A percentile compares a stretch with the other conserved stretches of the same genome.
Conservation (phyloP, 2,329 filamentous ascomycete species). For the Scorias spongiosa region DNA sequence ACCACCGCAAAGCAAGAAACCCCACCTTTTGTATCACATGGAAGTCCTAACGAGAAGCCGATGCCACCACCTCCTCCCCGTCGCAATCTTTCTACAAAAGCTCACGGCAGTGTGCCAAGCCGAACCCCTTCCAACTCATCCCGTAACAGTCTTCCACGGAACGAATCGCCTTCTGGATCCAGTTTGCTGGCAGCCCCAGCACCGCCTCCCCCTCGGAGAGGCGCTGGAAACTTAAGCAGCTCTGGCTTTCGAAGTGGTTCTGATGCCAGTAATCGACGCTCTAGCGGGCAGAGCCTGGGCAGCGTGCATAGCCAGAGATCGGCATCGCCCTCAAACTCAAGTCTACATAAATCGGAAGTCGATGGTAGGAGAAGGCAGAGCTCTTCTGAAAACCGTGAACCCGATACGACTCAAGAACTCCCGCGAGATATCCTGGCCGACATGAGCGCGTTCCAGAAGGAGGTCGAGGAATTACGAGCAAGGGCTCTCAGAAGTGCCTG, state of each 20-base stretch:
- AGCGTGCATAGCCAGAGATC: conserved; percentile 9
- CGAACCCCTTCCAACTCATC: conserved; percentile 9
- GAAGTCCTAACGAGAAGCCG: neutral
- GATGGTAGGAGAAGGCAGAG: neutral
- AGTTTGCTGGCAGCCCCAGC: conserved; percentile 8
- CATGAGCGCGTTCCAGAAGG: conserved; percentile 17
- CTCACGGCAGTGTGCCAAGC: conserved; percentile 2
- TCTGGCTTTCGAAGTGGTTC: conserved; percentile 6
- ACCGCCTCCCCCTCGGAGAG: conserved; percentile 16
- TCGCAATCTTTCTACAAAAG: conserved; percentile 10
- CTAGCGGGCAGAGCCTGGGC: conserved; percentile 10
- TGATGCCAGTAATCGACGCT: conserved; percentile 6
- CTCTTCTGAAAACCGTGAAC: neutral
- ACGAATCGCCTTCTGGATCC: conserved; percentile 4
- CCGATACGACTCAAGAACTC: neutral
- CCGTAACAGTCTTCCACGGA: conserved; percentile 7
- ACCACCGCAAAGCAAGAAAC: too few relatives aligned
- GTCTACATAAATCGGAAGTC: neutral
- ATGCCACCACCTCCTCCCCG: conserved; percentile 13
- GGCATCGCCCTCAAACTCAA: conserved; percentile 8
- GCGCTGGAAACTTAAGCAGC: conserved; percentile 10
- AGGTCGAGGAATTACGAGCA: conserved; percentile 16
- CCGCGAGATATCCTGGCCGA: conserved; percentile 16
- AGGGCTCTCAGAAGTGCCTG: neutral
- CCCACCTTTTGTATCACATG: too few relatives aligned